Percentiles rank a stretch among this genome's conserved stretches.
phyloP scores from a whole-genome alignment of 2,329 filamentous ascomycete genomes.

The Didymella arachidicola region DNA sequence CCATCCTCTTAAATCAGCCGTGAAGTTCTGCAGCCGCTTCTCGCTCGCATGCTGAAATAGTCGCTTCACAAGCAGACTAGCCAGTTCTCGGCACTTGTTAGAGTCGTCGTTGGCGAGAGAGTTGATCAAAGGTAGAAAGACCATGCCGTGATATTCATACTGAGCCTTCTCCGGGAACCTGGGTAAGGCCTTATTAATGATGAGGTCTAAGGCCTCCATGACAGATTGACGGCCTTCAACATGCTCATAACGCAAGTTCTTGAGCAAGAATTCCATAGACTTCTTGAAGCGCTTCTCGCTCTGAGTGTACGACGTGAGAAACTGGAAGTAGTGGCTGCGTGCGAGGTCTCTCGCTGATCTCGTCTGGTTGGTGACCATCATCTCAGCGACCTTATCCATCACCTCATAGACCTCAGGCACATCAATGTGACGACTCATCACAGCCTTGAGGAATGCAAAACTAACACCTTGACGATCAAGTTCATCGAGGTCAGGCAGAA shows the following conservation, averaged over 20 bases:
- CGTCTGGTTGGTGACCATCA: constrained; percentile 97
- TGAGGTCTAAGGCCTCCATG: constrained; percentile 86
- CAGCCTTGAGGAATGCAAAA: constrained; percentile 90
- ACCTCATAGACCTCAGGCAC: constrained; percentile 90
- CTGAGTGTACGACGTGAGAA: constrained; percentile 93
- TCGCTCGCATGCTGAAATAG: constrained; percentile 80
- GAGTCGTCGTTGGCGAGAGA: constrained; percentile 89
- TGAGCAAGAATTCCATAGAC: constrained; percentile 85
- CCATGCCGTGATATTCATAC: constrained; percentile 79
- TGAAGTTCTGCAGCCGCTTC: constrained; percentile 74
- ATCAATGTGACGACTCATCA: constrained; percentile 84
- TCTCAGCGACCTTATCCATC: constrained; percentile 78
- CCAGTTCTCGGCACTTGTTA: constrained; percentile 82
- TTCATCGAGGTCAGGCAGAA: constrained; percentile 90
- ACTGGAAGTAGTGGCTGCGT: constrained; percentile 89
- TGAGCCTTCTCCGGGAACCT: constrained; percentile 71
- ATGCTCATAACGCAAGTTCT: constrained; percentile 89
- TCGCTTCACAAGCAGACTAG: constrained; percentile 78
- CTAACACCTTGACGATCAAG: constrained; percentile 90
- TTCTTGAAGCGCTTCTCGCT: constrained; percentile 87
- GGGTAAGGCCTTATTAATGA: constrained; percentile 75
- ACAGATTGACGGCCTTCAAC: constrained; percentile 89
- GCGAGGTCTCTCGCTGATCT: constrained; percentile 86
- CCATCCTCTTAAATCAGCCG: constrained; percentile 77
- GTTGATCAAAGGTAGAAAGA: constrained; percentile 86